phyloP scores from a whole-genome alignment of 768 basidiomycete genomes.

The Tylopilus subfusipes region DNA sequence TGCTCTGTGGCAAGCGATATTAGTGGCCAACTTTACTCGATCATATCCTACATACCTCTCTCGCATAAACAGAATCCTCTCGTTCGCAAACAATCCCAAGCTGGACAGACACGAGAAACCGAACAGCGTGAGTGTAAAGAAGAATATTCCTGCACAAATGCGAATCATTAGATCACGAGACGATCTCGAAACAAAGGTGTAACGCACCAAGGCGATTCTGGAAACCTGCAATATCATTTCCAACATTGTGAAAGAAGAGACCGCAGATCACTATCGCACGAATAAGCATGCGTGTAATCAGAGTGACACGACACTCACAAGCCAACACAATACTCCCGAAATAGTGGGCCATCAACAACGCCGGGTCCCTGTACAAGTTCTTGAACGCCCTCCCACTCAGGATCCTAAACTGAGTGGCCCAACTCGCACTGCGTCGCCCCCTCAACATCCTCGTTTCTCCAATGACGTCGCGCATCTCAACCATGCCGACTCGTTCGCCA shows the following conservation, averaged over 20 bases:
- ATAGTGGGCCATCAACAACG: slow-evolving; percentile 89
- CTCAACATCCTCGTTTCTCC: slow-evolving; percentile 65
- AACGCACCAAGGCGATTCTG: slow-evolving; percentile 83
- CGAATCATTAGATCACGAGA: background rate
- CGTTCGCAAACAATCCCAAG: slow-evolving; percentile 89
- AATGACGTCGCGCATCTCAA: slow-evolving; percentile 60
- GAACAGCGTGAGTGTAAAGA: slow-evolving; percentile 95
- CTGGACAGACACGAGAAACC: slow-evolving; percentile 97
- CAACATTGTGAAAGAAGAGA: slow-evolving; percentile 87
- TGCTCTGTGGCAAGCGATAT: slow-evolving; percentile 48
- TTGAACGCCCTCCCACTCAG: slow-evolving; percentile 96
- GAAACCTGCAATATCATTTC: slow-evolving; percentile 94
- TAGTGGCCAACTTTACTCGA: background rate
- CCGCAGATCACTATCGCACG: slow-evolving; percentile 72
- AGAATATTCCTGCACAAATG: slow-evolving; percentile 70
- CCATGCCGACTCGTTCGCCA: slow-evolving; percentile 32
- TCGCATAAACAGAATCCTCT: slow-evolving; percentile 96
- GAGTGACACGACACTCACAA: slow-evolving; percentile 44
- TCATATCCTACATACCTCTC: slow-evolving; percentile 61
- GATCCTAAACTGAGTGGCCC: slow-evolving; percentile 88
- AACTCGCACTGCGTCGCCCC: slow-evolving; percentile 77
- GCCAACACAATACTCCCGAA: slow-evolving; percentile 79
- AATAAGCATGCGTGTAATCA: background rate
- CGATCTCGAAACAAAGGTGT: background rate
- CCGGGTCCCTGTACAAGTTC: slow-evolving; percentile 94